Conservation (phyloP, 257 asterid species). For the Solanum phureja region DNA sequence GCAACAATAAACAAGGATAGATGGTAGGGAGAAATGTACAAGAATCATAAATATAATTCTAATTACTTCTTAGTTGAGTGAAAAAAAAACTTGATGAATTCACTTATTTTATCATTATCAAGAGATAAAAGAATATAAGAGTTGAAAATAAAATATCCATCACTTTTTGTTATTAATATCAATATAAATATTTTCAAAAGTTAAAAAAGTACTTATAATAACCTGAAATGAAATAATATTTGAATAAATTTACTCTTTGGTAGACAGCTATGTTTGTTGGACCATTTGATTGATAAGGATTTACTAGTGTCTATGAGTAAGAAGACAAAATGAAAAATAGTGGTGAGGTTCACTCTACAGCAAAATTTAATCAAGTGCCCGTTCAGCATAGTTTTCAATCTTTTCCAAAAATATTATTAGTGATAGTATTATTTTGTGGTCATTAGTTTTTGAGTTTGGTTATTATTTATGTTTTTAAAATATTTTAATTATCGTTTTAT, state of each 20-base stretch:
- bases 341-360: not conserved
- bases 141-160: not conserved
- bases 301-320: not conserved
- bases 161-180: not conserved
- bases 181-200: not conserved
- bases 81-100: not conserved
- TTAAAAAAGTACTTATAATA: not conserved
- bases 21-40: not conserved
- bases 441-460: not conserved
- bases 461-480: too few species aligned
- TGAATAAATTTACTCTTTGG: not conserved
- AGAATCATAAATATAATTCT: too few species aligned
- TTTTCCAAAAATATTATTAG: not conserved
- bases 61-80: not conserved
- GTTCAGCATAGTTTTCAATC: not conserved
- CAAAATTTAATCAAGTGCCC: not conserved
- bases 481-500: too few species aligned
- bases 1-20: not conserved
- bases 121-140: not conserved
- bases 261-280: not conserved
- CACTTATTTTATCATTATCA: not conserved
- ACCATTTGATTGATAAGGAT: not conserved
- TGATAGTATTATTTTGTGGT: not conserved
- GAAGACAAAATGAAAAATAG: not conserved
- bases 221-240: not conserved